Conservation (phyloP, 2,329 filamentous ascomycete species). For the Aspergillus alliaceus region DNA sequence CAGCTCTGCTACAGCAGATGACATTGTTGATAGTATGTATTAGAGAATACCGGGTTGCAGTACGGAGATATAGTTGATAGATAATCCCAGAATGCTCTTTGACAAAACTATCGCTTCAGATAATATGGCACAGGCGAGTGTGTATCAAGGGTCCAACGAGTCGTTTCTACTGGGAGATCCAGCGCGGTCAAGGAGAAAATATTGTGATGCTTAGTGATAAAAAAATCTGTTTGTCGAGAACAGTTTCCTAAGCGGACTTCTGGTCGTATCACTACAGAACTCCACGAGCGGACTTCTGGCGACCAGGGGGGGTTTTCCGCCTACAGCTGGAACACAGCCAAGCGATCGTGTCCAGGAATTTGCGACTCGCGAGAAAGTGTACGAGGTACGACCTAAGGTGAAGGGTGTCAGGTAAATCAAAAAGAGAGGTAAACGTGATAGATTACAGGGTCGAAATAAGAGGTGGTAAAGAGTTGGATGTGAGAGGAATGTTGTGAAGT, state of each 20-base stretch:
- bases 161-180: slow-evolving; percentile 28
- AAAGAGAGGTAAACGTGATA: slow-evolving; percentile 2
- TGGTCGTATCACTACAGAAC: slow-evolving; percentile 40
- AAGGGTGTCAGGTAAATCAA: slow-evolving; percentile 16
- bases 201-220: slow-evolving; percentile 18
- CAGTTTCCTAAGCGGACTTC: slow-evolving; percentile 28
- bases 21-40: slow-evolving; percentile 53
- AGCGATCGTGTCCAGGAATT: slow-evolving; percentile 31
- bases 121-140: slow-evolving; percentile 12
- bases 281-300: slow-evolving; percentile 32
- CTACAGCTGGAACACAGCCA: slow-evolving; percentile 43
- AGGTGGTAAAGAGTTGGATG: slow-evolving; percentile 10
- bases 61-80: slow-evolving; percentile 11
- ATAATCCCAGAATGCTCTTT: slow-evolving; percentile 11
- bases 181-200: slow-evolving; percentile 17
- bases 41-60: slow-evolving; percentile 9
- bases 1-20: slow-evolving; percentile 85
- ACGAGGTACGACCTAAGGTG: slow-evolving; percentile 36
- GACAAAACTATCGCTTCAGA: slow-evolving; percentile 17
- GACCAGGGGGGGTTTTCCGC: slow-evolving; percentile 31
- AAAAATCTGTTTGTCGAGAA: slow-evolving; percentile 14
- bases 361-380: slow-evolving; percentile 35
- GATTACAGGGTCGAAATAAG: slow-evolving; percentile 4
- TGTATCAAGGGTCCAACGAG: slow-evolving; percentile 15
- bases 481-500: slow-evolving; percentile 1